These are phyloP conservation scores for Solanum piurae DNA, from an alignment of 257 asterid species.

Conservation along the genomic window DNA sequence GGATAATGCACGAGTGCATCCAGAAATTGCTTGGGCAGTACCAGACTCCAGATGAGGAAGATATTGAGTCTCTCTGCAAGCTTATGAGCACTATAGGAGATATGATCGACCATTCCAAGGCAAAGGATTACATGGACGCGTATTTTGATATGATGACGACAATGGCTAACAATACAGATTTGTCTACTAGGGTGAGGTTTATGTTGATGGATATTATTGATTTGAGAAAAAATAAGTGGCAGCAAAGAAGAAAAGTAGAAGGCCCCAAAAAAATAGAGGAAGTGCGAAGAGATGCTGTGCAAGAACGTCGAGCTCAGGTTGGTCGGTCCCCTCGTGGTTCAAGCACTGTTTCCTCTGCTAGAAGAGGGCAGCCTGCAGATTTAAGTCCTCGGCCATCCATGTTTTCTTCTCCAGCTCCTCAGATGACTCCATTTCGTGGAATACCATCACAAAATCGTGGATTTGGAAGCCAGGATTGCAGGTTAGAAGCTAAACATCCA, in stretches of 20 bases:
- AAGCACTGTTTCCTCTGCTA: constrained; percentile 5
- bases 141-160: constrained; percentile 18
- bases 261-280: constrained; percentile 30
- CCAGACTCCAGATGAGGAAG: constrained; percentile 27
- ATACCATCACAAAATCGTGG: constrained; percentile 8
- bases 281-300: constrained; percentile 24
- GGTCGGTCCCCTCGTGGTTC: constrained; percentile 7
- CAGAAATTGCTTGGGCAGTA: constrained; percentile 18
- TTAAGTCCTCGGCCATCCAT: constrained; percentile 8
- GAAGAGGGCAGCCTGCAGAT: constrained; percentile 10
- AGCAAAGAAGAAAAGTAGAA: constrained; percentile 32
- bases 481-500: constrained; percentile 2
- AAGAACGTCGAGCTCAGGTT: constrained; percentile 16
- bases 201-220: constrained; percentile 30
- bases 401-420: constrained; percentile 3
- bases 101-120: constrained; percentile 20
- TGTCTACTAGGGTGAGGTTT: constrained; percentile 23
- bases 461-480: constrained; percentile 10
- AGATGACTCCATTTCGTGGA: constrained; percentile 2
- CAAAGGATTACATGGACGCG: constrained; percentile 22
- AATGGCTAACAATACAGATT: constrained; percentile 7
- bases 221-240: constrained; percentile 29
- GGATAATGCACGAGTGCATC: constrained; percentile 27
- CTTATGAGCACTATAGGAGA: constrained; percentile 28
- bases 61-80: constrained; percentile 24